These are phyloP conservation scores for Macaranga tanarius DNA, from an alignment of 441 rosid genomes.

Conservation along the genomic window DNA sequence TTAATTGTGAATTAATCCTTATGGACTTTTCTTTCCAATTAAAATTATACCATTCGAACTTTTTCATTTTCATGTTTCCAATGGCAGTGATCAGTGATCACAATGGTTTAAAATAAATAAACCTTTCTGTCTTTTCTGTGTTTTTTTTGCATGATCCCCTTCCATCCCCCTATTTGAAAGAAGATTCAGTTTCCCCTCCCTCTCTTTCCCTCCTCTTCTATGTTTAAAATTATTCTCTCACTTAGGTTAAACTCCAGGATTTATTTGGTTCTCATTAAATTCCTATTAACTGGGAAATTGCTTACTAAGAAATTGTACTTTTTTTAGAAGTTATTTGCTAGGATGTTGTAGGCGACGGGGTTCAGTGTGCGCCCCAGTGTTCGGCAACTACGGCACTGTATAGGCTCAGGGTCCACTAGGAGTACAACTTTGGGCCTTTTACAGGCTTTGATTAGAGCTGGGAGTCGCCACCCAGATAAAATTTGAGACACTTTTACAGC, in stretches of 20 bases:
- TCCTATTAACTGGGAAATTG: background rate
- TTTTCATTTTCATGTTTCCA: background rate
- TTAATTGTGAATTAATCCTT: conserved; percentile 47
- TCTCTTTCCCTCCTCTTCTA: background rate
- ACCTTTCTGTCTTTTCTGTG: background rate
- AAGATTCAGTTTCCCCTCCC: background rate
- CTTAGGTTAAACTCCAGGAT: background rate
- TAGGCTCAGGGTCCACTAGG: too few relatives aligned
- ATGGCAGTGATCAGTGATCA: background rate
- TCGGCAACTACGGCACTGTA: too few relatives aligned
- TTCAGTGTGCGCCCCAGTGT: too few relatives aligned
- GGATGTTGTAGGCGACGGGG: too few relatives aligned
- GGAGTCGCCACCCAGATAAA: too few relatives aligned
- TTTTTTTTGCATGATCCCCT: background rate
- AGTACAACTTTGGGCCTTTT: too few relatives aligned
- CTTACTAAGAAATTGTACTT: background rate
- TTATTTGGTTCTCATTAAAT: background rate
- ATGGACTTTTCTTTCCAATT: conserved; percentile 1
- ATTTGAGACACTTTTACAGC: too few relatives aligned
- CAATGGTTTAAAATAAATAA: background rate
- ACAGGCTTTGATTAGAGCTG: too few relatives aligned
- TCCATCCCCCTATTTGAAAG: background rate
- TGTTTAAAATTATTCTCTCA: background rate
- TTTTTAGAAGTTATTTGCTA: background rate
- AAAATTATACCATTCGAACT: background rate